Evolutionary conservation across 2,329 filamentous ascomycete genomes (phyloP), one percentile per base, ranked within the genome.

Genomic region (Colletotrichum nymphaeae): DNA sequence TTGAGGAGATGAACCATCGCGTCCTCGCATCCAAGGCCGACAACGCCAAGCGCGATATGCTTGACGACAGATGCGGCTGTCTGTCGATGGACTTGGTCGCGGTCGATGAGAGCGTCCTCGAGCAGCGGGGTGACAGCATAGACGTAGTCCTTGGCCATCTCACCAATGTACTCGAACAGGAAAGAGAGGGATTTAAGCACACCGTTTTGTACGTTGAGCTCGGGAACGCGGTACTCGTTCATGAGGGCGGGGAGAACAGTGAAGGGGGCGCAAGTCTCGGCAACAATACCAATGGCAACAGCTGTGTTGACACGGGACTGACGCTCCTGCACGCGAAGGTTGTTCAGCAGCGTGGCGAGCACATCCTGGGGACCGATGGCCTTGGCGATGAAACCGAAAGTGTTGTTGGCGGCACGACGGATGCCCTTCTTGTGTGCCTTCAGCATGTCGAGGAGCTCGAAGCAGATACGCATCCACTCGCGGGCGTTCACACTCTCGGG

Each of bases 361-460:
- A 99, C 97, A 86, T 99, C 97, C 83, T 98, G 96, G 14, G 97
- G 97, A 77, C 97, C 97, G 79, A 99, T 99, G 73, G 97, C 97
- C 85, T 99, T 99, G 81, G 97, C 97, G 79, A 99, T 99, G 89
- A 98, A 99, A 82, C 97, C 97, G 79, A 99, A 99, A 0, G 97
- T 99, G 87, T 99, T 99, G 90, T 99, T 99, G 78, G 97, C 97
- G 26, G 97, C 97, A 83, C 97, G 93, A 76, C 97, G 94, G 78
- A 99, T 99, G 76, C 97, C 97, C 89, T 99, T 99, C 86, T 99
- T 99, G 88, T 99, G 97, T 7, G 97, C 97, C 85, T 99, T 99
- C 79, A 99, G 90, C 97, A 99, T 99, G 84, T 99, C 97, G 35
- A 99, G 91, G 67, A 99, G 88, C 86, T 99, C 97, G 83, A 99